Percentiles rank a stretch among this genome's conserved stretches.
phyloP scores from a whole-genome alignment of 306 rosid species.

The Vigna nakashimae region DNA sequence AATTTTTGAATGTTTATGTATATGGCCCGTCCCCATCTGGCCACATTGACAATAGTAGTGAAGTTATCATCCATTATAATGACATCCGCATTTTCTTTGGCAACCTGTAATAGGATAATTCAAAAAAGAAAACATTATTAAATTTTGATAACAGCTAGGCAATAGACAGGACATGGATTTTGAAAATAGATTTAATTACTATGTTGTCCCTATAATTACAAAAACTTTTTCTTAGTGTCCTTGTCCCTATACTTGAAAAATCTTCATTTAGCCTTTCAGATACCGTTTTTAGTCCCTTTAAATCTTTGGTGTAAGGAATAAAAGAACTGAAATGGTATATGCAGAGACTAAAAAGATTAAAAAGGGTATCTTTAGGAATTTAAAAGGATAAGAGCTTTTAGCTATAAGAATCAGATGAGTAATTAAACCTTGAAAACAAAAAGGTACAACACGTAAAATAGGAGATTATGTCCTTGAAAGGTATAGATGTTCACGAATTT shows the following conservation, averaged over 20 bases:
- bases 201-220: too few relatives aligned
- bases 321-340: background rate
- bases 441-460: background rate
- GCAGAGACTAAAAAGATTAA: too few relatives aligned
- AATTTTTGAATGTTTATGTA: constrained; percentile 95
- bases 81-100: constrained; percentile 93
- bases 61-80: constrained; percentile 94
- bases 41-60: constrained; percentile 81
- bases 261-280: too few relatives aligned
- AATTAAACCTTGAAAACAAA: too few relatives aligned
- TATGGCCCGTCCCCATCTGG: constrained; percentile 92
- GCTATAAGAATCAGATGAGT: too few relatives aligned
- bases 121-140: background rate
- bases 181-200: background rate
- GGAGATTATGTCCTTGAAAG: constrained; percentile 24
- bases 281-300: too few relatives aligned
- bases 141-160: constrained; percentile 4
- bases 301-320: background rate
- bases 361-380: too few relatives aligned
- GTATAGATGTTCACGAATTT: background rate
- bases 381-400: too few relatives aligned
- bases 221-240: too few relatives aligned
- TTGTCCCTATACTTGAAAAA: too few relatives aligned
- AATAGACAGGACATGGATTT: background rate
- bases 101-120: constrained; percentile 67